Base-by-base conservation (phyloP, 352 stramenopile genomes). In the Aphanomyces euteiches region DNA sequence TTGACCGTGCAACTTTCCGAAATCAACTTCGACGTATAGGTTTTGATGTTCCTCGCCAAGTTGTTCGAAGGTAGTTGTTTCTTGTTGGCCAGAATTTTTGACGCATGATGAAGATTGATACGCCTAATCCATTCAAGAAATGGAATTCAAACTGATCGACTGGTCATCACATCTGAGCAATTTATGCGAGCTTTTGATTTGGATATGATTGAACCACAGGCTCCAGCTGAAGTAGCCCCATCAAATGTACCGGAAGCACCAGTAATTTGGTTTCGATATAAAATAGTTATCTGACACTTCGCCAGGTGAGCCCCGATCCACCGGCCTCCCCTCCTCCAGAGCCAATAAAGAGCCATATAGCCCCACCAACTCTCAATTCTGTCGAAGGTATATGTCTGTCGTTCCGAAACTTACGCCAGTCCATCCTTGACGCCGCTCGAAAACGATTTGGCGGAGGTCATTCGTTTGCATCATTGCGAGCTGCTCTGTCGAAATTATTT, bases 1-100 rank as follows among this genome's bases (percentile, higher is more conserved):
- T 93, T 2, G 84, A 93, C 71, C 81, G 85, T 6, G 79, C 81
- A 6, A 79, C 89, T 45, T 77, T 93, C 65, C 81, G 84, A 34
- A n/a, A 76, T 19, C 84, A 84, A 0, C 60, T 80, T 15, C 72
- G 74, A 21, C 71, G 72, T 38, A 87, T 90, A 19, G 78, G 82
- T 0, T 60, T 93, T 8, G 73, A 81, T 4, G 75, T 93, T 15
- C 75, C 88, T 60, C 79, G 85, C 1, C 80, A 80, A 36, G 77
- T 92, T 68, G 88, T 84, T 6, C 79, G 85, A 40, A 81, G 79
- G 75, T 89, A 10, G n/a, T 13, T 28, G 5, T 5, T 5, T 40
- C 19, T 8, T 54, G 7, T 63, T n/a, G 28, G 28, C 28, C 28
- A 28, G 28, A 28, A 28, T 28, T 2, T 28, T 28, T 28, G 38